These are phyloP conservation scores for Penicillium corylophilum DNA, from an alignment of 2,329 filamentous ascomycete genomes.

Conservation along the genomic window DNA sequence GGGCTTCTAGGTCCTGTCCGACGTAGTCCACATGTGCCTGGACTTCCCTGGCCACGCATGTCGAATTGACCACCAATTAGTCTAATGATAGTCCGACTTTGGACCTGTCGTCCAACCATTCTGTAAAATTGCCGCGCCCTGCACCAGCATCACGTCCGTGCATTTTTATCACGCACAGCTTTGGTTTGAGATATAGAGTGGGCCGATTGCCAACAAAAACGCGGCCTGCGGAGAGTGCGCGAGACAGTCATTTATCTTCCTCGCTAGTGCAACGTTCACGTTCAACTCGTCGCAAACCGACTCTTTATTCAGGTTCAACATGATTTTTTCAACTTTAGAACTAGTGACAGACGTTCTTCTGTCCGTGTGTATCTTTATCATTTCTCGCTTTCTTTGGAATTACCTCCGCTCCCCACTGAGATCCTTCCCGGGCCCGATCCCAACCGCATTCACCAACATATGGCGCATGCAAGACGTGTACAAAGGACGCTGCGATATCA, in stretches of 20 bases:
- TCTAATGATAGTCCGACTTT: neutral
- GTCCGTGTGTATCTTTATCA: neutral
- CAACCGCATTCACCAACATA: conserved; percentile 16
- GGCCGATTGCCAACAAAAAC: neutral
- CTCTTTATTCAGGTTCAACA: neutral
- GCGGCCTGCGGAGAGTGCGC: no score
- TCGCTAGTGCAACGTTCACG: neutral
- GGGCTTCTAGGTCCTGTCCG: neutral
- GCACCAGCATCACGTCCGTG: neutral
- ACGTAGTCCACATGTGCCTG: neutral
- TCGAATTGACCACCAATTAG: neutral
- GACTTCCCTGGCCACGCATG: neutral
- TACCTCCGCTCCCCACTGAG: conserved; percentile 11
- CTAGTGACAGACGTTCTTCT: neutral
- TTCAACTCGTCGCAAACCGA: neutral
- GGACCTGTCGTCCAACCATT: neutral
- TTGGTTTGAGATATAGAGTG: neutral
- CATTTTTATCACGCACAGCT: neutral
- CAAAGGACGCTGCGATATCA: conserved; percentile 14
- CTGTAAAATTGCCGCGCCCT: neutral
- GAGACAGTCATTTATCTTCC: neutral
- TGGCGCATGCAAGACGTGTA: conserved; percentile 14
- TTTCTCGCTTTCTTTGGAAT: conserved; percentile 5
- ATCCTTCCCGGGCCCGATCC: conserved; percentile 13
- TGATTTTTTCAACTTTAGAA: neutral